phyloP scores from a whole-genome alignment of 805 yeast species.

The Komagataella pastoris region DNA sequence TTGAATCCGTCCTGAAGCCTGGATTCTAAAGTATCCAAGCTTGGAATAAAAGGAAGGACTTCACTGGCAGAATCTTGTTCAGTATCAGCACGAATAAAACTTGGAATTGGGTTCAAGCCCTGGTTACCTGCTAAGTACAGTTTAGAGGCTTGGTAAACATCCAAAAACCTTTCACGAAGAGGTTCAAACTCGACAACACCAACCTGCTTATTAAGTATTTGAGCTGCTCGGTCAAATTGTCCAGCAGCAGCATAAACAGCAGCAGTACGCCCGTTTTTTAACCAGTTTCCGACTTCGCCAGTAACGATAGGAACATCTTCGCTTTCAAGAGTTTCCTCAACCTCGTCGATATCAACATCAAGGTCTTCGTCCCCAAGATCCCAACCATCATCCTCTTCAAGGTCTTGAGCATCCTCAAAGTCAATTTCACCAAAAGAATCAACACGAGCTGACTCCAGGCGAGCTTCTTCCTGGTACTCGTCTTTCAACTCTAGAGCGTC shows the following conservation, averaged over 20 bases:
- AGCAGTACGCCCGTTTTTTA: slow-evolving; percentile 76
- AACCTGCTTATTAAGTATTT: slow-evolving; percentile 76
- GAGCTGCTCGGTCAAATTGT: slow-evolving; percentile 91
- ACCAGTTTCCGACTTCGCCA: slow-evolving; percentile 68
- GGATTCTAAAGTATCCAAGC: slow-evolving; percentile 50
- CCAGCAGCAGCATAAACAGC: slow-evolving; percentile 95
- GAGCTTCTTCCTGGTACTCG: slow-evolving; percentile 12
- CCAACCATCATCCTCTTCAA: slow-evolving; percentile 66
- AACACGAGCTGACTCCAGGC: slow-evolving; percentile 19
- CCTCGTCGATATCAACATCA: slow-evolving; percentile 45
- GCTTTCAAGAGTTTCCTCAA: slow-evolving; percentile 22
- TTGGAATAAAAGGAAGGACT: slow-evolving; percentile 61
- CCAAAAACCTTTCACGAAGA: slow-evolving; percentile 67
- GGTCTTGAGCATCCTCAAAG: slow-evolving; percentile 29
- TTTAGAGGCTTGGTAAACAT: slow-evolving; percentile 73
- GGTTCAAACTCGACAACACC: slow-evolving; percentile 87
- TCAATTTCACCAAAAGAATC: slow-evolving; percentile 24
- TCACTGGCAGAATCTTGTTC: slow-evolving; percentile 38
- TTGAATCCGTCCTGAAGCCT: slow-evolving; percentile 64
- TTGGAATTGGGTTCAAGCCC: slow-evolving; percentile 58
- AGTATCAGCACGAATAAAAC: slow-evolving; percentile 53
- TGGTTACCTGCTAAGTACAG: slow-evolving; percentile 61
- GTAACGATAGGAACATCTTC: slow-evolving; percentile 20
- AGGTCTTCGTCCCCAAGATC: slow-evolving; percentile 71
- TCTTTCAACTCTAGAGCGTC: slow-evolving; percentile 41